These are phyloP conservation scores for Sugiyamaella smithiae DNA, from an alignment of 805 yeast species.

Conservation along the genomic window DNA sequence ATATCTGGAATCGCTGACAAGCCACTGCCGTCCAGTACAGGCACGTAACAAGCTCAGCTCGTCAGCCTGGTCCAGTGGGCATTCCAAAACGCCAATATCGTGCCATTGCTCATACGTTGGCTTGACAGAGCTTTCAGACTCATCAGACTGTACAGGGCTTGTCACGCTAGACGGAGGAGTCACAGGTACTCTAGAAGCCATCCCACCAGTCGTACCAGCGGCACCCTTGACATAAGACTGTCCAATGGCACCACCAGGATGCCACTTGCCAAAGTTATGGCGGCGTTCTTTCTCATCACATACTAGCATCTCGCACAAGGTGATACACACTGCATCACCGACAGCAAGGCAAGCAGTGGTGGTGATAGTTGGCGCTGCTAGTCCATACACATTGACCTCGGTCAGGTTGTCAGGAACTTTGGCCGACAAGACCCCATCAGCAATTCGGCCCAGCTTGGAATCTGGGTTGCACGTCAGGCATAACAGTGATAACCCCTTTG, in stretches of 20 bases:
- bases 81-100: constrained; percentile 17
- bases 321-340: constrained; percentile 75
- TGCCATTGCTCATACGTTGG: constrained; percentile 13
- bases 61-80: constrained; percentile 16
- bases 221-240: too few species aligned
- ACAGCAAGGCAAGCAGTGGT: constrained; percentile 72
- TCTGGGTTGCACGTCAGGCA: constrained; percentile 60
- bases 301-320: constrained; percentile 65
- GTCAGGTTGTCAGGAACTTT: constrained; percentile 55
- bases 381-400: constrained; percentile 67
- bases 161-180: background rate
- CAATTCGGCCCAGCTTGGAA: constrained; percentile 53
- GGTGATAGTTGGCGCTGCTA: constrained; percentile 85
- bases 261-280: constrained; percentile 62
- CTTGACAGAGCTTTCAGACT: background rate
- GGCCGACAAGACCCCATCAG: constrained; percentile 57
- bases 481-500: constrained; percentile 51
- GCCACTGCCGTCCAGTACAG: constrained; percentile 16
- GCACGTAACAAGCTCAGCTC: constrained; percentile 26
- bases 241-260: constrained; percentile 93
- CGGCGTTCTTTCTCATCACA: constrained; percentile 53
- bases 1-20: constrained; percentile 7
- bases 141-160: constrained; percentile 1
- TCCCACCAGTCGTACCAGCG: constrained; percentile 1
- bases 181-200: background rate